A percentile compares a stretch with the other conserved stretches of the same genome.
These are phyloP conservation scores for Oropetium thomaeum DNA, from an alignment of 176 grass and related monocot genomes.

Conservation along the genomic window DNA sequence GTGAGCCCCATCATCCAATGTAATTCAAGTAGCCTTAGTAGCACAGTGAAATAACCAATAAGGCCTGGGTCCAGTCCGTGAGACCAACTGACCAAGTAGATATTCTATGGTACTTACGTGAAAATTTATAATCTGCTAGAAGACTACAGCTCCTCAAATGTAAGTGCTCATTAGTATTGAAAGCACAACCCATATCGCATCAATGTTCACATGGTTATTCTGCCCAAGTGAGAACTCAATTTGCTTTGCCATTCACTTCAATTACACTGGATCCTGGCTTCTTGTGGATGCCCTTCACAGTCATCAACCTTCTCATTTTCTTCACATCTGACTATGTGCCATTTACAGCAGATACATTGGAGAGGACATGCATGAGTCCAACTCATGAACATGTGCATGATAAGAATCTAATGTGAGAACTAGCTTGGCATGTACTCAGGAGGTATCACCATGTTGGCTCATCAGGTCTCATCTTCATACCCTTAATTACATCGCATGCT, in stretches of 20 bases:
- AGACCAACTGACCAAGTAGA: not conserved
- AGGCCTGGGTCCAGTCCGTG: not conserved
- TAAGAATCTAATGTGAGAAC: constrained; percentile 42
- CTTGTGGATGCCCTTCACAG: constrained; percentile 33
- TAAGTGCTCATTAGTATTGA: constrained; percentile 35
- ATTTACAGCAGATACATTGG: too few species aligned
- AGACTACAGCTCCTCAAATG: constrained; percentile 29
- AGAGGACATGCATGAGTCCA: too few species aligned
- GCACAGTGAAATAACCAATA: not conserved
- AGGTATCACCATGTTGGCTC: constrained; percentile 46
- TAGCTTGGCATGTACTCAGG: constrained; percentile 48
- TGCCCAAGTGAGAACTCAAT: constrained; percentile 45
- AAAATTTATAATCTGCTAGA: constrained; percentile 13
- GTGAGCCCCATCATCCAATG: not conserved
- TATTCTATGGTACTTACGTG: not conserved
- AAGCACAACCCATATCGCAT: constrained; percentile 24
- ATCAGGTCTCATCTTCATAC: constrained; percentile 40
- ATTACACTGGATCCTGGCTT: constrained; percentile 46
- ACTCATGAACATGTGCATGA: constrained; percentile 37
- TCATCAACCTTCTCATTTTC: constrained; percentile 38
- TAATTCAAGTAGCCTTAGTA: not conserved
- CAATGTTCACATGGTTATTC: constrained; percentile 24
- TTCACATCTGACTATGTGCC: too few species aligned
- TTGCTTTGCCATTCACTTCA: constrained; percentile 43
- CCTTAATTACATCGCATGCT: constrained; percentile 39